These are phyloP conservation scores for Monosporozyma aquatica DNA, from an alignment of 805 yeast species.

Conservation along the genomic window DNA sequence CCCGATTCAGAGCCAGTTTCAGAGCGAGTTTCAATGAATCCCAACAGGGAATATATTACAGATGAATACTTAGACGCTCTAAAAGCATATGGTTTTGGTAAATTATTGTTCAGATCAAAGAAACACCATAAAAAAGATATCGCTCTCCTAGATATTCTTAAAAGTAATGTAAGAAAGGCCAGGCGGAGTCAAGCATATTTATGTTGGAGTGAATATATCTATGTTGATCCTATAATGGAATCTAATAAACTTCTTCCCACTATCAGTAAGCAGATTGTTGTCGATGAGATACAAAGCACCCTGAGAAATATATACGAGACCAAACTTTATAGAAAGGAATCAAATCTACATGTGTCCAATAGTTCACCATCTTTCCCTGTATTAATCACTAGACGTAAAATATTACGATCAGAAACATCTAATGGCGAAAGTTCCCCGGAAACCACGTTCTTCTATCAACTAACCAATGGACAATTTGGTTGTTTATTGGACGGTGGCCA, in stretches of 20 bases:
- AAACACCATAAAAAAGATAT: neutral
- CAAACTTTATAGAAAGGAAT: neutral
- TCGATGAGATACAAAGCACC: neutral
- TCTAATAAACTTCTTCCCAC: neutral
- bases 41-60: too few species aligned
- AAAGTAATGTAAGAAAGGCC: neutral
- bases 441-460: slow-evolving; percentile 43
- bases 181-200: neutral
- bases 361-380: too few species aligned
- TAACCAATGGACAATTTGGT: slow-evolving; percentile 81
- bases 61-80: neutral
- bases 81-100: neutral
- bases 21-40: too few species aligned
- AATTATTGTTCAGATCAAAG: neutral
- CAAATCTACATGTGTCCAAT: neutral
- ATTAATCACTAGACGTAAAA: neutral
- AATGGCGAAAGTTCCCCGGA: neutral
- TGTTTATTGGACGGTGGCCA: slow-evolving; percentile 70
- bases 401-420: neutral
- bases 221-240: neutral
- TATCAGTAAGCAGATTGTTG: neutral
- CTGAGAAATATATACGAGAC: neutral
- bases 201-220: neutral
- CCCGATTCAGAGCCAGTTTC: neutral
- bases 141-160: neutral